Conservation (phyloP, 2,329 filamentous ascomycete species). For the Neonectria hederae region DNA sequence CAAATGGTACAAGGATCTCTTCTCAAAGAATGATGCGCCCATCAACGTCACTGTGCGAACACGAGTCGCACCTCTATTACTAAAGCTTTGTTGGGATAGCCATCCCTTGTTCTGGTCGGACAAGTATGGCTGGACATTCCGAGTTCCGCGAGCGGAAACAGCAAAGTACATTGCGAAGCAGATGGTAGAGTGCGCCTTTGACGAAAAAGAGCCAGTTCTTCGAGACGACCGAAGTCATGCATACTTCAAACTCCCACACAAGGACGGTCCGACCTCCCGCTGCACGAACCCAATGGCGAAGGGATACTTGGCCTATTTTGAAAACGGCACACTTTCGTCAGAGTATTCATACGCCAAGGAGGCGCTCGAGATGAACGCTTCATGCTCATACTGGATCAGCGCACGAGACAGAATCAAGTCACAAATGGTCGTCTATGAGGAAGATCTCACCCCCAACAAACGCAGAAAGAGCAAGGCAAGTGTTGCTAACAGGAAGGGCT, state of each 20-base stretch:
- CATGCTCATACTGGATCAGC: constrained; percentile 99
- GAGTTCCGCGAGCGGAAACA: constrained; percentile 71
- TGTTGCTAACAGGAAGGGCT: constrained; percentile 61
- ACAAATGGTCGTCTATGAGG: constrained; percentile 93
- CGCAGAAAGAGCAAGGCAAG: constrained; percentile 12
- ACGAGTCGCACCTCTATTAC: constrained; percentile 83
- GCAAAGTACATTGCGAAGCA: constrained; percentile 75
- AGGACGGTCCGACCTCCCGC: constrained; percentile 86
- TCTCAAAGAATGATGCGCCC: constrained; percentile 70
- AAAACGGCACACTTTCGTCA: constrained; percentile 86
- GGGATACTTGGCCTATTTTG: constrained; percentile 89
- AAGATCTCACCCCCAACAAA: constrained; percentile 57
- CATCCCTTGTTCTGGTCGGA: constrained; percentile 93
- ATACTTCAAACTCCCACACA: constrained; percentile 96
- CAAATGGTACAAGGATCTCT: constrained; percentile 94
- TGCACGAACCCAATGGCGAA: constrained; percentile 92
- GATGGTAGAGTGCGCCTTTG: constrained; percentile 80
- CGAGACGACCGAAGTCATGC: constrained; percentile 71
- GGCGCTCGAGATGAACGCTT: constrained; percentile 97
- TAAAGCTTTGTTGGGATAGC: constrained; percentile 88
- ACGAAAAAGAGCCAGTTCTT: constrained; percentile 73
- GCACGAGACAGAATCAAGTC: constrained; percentile 90
- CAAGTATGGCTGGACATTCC: constrained; percentile 91
- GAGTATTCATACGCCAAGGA: constrained; percentile 92
- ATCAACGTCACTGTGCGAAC: constrained; percentile 88